Evolutionary conservation across 768 basidiomycete genomes (phyloP).

Genomic region (Leccinum rimulosum): DNA sequence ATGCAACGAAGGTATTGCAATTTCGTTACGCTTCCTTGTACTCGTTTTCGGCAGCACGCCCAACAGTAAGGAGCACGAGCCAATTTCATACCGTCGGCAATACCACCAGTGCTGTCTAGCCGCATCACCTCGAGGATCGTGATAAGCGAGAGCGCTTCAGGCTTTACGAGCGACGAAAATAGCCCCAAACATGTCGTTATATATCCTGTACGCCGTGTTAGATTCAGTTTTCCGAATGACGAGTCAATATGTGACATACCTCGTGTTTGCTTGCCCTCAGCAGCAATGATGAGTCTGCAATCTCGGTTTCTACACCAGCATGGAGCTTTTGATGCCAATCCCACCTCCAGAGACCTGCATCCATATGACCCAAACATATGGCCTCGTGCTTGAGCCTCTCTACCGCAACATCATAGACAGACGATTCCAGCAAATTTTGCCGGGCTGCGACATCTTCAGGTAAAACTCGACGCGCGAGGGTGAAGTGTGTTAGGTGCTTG

Average conservation of each 20-base stretch:
- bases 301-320: slow-evolving; percentile 47
- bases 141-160: slow-evolving; percentile 81
- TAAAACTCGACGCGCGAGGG: slow-evolving; percentile 59
- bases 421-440: slow-evolving; percentile 57
- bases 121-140: slow-evolving; percentile 90
- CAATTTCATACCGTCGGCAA: slow-evolving; percentile 87
- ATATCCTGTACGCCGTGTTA: slow-evolving; percentile 7
- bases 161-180: slow-evolving; percentile 71
- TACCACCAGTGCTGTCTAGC: slow-evolving; percentile 69
- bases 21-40: slow-evolving; percentile 72
- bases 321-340: slow-evolving; percentile 72
- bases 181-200: slow-evolving; percentile 47
- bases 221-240: neutral
- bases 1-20: slow-evolving; percentile 42
- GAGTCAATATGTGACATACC: slow-evolving; percentile 17
- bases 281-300: slow-evolving; percentile 42
- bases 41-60: slow-evolving; percentile 85
- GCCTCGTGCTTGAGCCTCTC: slow-evolving; percentile 66
- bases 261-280: slow-evolving; percentile 32
- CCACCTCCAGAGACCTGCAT: slow-evolving; percentile 74
- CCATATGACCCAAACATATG: slow-evolving; percentile 51
- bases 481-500: slow-evolving; percentile 61
- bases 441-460: slow-evolving; percentile 67
- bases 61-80: slow-evolving; percentile 80
- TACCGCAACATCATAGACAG: slow-evolving; percentile 24